A percentile compares a stretch with the other conserved stretches of the same genome.
Conservation (phyloP, 2,329 filamentous ascomycete genomes). For the Pseudogymnoascus sp. region DNA sequence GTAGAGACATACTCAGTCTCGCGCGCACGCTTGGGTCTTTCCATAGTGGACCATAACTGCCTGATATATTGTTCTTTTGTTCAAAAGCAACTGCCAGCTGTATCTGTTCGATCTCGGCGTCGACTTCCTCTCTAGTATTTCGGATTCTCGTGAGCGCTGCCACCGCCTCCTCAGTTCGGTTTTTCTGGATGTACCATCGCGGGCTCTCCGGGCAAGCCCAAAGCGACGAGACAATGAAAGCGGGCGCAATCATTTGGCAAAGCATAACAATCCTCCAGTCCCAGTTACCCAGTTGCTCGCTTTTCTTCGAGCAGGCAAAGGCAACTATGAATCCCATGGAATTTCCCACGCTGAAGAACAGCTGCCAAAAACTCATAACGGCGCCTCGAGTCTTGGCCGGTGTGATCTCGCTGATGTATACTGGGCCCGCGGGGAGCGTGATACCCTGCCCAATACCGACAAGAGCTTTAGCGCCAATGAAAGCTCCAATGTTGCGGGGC, state of each 20-base stretch:
- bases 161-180: constrained; percentile 46
- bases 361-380: constrained; percentile 51
- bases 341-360: constrained; percentile 45
- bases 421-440: constrained; percentile 42
- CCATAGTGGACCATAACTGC: constrained; percentile 44
- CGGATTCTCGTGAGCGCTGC: constrained; percentile 39
- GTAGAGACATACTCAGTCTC: constrained; percentile 30
- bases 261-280: constrained; percentile 49
- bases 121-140: constrained; percentile 34
- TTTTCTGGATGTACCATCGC: constrained; percentile 46
- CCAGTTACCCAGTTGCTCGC: constrained; percentile 39
- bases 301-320: constrained; percentile 41
- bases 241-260: constrained; percentile 44
- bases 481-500: constrained; percentile 40
- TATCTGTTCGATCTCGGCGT: constrained; percentile 43
- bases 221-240: constrained; percentile 36
- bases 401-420: constrained; percentile 46
- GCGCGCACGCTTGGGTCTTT: constrained; percentile 47
- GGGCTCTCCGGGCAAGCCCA: constrained; percentile 39
- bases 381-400: constrained; percentile 44
- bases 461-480: constrained; percentile 43
- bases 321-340: constrained; percentile 48
- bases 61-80: constrained; percentile 41
- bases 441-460: constrained; percentile 48
- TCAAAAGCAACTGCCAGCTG: constrained; percentile 47